Percentiles rank a stretch among this genome's conserved stretches.
These are phyloP conservation scores for Taxawa tesnikishii DNA, from an alignment of 2,329 filamentous ascomycete genomes.

Conservation along the genomic window DNA sequence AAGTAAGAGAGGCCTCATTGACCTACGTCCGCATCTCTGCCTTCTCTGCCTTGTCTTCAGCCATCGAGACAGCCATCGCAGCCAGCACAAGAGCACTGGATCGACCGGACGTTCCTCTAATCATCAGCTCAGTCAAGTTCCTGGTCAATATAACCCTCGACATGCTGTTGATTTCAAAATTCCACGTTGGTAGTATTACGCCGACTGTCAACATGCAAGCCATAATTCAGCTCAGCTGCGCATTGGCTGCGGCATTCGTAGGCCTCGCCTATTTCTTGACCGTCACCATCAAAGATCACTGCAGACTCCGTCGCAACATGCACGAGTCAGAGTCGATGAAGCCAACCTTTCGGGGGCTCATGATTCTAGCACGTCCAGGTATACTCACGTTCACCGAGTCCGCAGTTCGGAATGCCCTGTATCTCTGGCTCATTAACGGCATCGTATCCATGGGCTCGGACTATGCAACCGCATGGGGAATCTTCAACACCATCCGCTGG, in stretches of 20 bases:
- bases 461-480: conserved; percentile 63
- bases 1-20: conserved; percentile 44
- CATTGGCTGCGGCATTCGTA: conserved; percentile 39
- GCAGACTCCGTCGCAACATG: not conserved
- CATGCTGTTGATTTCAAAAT: conserved; percentile 52
- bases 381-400: conserved; percentile 51
- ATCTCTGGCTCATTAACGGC: conserved; percentile 56
- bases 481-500: conserved; percentile 66
- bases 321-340: not conserved
- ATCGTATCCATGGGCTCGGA: conserved; percentile 51
- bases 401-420: conserved; percentile 54
- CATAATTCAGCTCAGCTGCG: conserved; percentile 49
- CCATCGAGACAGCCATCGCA: conserved; percentile 51
- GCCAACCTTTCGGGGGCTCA: conserved; percentile 33
- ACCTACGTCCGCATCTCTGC: conserved; percentile 54
- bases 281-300: conserved; percentile 19
- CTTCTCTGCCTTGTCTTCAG: conserved; percentile 49
- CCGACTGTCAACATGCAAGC: conserved; percentile 56
- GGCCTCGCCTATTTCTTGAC: conserved; percentile 51
- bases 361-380: conserved; percentile 44
- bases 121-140: conserved; percentile 54
- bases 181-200: conserved; percentile 42
- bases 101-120: conserved; percentile 54
- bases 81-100: conserved; percentile 53
- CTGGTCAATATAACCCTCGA: conserved; percentile 55